Base-by-base conservation (phyloP, 2,329 filamentous ascomycete genomes). In the Calonectria montana region DNA sequence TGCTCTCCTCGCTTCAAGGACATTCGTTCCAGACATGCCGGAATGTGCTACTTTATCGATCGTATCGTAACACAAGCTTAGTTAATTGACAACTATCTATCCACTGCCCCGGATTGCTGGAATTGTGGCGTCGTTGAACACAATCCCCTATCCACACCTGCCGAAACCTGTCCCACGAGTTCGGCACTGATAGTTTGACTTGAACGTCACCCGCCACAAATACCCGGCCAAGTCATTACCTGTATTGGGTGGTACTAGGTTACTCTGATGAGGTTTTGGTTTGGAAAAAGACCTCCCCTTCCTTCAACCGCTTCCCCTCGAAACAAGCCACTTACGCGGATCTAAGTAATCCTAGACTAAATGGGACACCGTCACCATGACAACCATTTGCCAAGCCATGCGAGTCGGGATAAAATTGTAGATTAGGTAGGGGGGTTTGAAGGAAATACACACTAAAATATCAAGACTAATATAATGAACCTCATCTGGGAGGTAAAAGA, bases 401-500 rank as follows among this genome's bases (percentile, higher is more conserved):
- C 31, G 53, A 43, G 29, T 57, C 39, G 18, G 65, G 29, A 61
- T 50, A 31, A 43, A 59, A 61, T 59, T 45, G 39, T 41, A 48
- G 55, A 55, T 55, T 43, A 67, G 29, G 9, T 37, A 29, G 45
- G 31, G 43, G 35, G 43, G 43, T 47, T 27, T 48, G 41, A 35
- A 64, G 25, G 29, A 64, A 64, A 21, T 64, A 48, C 59, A 59
- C 31, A 59, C 59, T 63, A 65, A 53, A 23, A 37, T 65, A 55
- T 23, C 9, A 37, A 5, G 29, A 64, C 55, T 47, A 61, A 39
- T 62, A 39, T 39, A 37, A 69, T 69, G 41, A 53, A n/a, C 69
- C 69, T 69, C 67, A 41, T 62, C 59, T 62, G 35, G 47, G 63
- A 70, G 67, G 63, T 41, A 57, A 59, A 21, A n/a, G n/a, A n/a